Conservation (phyloP, 768 basidiomycete genomes). For the Collybia sordida region DNA sequence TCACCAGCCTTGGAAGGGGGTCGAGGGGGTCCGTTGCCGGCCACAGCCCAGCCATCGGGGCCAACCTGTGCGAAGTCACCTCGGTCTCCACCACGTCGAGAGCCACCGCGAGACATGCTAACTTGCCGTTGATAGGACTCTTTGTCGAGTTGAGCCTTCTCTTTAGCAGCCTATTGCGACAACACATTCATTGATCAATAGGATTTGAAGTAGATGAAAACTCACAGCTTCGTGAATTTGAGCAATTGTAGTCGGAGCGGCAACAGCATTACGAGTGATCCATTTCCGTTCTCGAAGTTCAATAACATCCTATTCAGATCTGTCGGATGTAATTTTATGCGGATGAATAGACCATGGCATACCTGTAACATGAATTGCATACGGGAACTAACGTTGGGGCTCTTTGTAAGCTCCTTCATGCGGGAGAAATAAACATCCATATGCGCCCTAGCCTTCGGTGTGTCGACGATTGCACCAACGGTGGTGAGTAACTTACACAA, state of each 20-base stretch:
- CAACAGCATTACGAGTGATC: constrained; percentile 67
- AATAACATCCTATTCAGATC: constrained; percentile 70
- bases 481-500: constrained; percentile 91
- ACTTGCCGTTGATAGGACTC: constrained; percentile 59
- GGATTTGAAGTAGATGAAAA: constrained; percentile 12
- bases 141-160: constrained; percentile 67
- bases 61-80: constrained; percentile 55
- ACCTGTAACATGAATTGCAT: constrained; percentile 98
- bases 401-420: constrained; percentile 82
- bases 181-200: constrained; percentile 6
- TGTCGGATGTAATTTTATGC: too few species aligned
- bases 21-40: constrained; percentile 48
- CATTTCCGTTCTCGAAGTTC: constrained; percentile 86
- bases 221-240: constrained; percentile 84
- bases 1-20: constrained; percentile 81
- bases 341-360: constrained; percentile 18
- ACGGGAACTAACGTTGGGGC: constrained; percentile 73
- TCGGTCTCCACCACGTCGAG: constrained; percentile 80
- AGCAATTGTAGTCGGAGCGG: constrained; percentile 85
- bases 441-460: constrained; percentile 74
- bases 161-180: constrained; percentile 68
- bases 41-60: constrained; percentile 88
- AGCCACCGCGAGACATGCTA: constrained; percentile 89
- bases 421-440: constrained; percentile 93
- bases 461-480: constrained; percentile 83